phyloP scores from a whole-genome alignment of 2,329 filamentous ascomycete genomes.

The Trichoderma oligosporum region DNA sequence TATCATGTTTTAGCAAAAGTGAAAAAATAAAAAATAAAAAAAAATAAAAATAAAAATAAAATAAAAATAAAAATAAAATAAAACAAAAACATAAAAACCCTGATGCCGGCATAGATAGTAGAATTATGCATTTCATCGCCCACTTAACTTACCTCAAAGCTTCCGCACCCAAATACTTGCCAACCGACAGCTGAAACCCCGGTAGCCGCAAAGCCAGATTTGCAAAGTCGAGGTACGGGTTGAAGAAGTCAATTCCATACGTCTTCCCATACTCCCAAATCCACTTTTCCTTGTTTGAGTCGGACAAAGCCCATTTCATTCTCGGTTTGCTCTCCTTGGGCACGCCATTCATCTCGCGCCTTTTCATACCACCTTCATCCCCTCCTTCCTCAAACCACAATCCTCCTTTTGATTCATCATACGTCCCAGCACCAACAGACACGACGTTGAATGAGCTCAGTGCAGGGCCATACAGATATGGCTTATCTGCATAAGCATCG shows the following conservation, averaged over 20 bases:
- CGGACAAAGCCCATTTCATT: constrained; percentile 56
- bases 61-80: too few species aligned
- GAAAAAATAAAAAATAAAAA: constrained; percentile 3
- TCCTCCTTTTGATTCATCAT: constrained; percentile 47
- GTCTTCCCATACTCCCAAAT: constrained; percentile 51
- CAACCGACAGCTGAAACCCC: constrained; percentile 67
- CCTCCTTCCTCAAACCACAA: constrained; percentile 64
- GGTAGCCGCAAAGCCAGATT: constrained; percentile 69
- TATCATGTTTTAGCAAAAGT: constrained; percentile 24
- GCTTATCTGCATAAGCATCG: constrained; percentile 81
- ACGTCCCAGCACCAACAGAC: constrained; percentile 55
- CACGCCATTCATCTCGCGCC: constrained; percentile 45
- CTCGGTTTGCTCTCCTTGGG: constrained; percentile 51
- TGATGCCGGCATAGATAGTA: too few species aligned
- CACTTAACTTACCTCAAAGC: constrained; percentile 59
- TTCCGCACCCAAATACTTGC: constrained; percentile 78
- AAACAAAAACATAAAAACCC: too few species aligned
- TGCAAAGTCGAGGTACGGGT: constrained; percentile 83
- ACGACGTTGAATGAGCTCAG: constrained; percentile 77
- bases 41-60: neutral
- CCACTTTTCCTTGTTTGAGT: constrained; percentile 49
- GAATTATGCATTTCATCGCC: too few species aligned
- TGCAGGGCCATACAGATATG: constrained; percentile 80
- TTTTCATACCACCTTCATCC: constrained; percentile 50
- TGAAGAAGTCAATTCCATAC: constrained; percentile 70